phyloP scores from a whole-genome alignment of 371 early-diverging fungal species.

The Zychaea mexicana region DNA sequence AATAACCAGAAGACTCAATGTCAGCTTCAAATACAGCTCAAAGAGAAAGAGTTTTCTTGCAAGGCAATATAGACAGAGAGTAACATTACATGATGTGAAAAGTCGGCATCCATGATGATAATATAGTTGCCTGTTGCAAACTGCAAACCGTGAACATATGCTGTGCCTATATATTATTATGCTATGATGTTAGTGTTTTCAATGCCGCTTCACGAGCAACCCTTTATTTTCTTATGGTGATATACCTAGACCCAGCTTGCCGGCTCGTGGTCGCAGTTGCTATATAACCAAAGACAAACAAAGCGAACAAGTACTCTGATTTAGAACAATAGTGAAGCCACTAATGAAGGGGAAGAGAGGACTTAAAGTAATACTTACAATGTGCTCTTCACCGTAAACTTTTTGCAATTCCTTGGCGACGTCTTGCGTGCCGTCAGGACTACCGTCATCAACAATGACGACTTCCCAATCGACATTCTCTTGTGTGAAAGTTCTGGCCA shows the following conservation, averaged over 20 bases:
- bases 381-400: slow-evolving; percentile 86
- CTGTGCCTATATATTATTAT: slow-evolving; percentile 69
- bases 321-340: not conserved
- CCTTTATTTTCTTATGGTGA: too few relatives aligned
- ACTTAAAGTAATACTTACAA: slow-evolving; percentile 60
- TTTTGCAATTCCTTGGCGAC: slow-evolving; percentile 87
- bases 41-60: too few relatives aligned
- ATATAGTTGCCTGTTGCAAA: slow-evolving; percentile 94
- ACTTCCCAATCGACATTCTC: slow-evolving; percentile 91
- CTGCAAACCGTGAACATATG: slow-evolving; percentile 96
- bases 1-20: slow-evolving; percentile 5
- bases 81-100: slow-evolving; percentile 93
- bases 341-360: not conserved
- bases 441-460: slow-evolving; percentile 98
- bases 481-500: slow-evolving; percentile 86
- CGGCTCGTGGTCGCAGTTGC: slow-evolving; percentile 89
- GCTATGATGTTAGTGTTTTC: not conserved
- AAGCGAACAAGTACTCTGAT: not conserved
- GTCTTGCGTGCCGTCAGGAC: slow-evolving; percentile 98
- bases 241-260: slow-evolving; percentile 92
- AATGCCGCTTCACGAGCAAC: too few relatives aligned
- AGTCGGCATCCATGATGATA: slow-evolving; percentile 99
- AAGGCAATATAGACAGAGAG: not conserved
- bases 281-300: slow-evolving; percentile 18
- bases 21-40: not conserved